Evolutionary conservation across 768 basidiomycete species (phyloP), one percentile per base, ranked within the genome.

Genomic region (Chiua virens): DNA sequence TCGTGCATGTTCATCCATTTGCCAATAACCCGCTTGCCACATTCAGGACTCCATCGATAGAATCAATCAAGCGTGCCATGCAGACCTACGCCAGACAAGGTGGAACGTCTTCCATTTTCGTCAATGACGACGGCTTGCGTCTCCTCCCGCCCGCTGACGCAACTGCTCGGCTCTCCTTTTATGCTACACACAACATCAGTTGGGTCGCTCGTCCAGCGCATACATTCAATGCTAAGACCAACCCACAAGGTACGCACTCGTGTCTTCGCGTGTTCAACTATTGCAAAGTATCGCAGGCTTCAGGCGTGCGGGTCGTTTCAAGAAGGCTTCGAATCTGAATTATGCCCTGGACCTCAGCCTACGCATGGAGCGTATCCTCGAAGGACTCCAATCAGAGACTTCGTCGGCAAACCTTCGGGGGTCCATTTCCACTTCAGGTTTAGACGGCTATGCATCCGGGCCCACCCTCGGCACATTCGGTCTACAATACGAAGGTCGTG

Each of bases 321-420:
- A 96, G 76, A 96, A 96, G 71, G 92, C 92, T 1, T 86, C 84
- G 15, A 96, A 96, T 70, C 85, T 95, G 86, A 96, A 95, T 65
- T 92, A 87, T 59, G 90, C 80, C 20, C 72, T 79, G 36, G 73
- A 71, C 35, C 56, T 79, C 2, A 75, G 74, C 5, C 62, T 78
- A 25, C 70, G 73, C 28, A 61, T 64, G 49, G 66, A 68, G 17
- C 61, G 68, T 35, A 54, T 66, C 22, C 64, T 69, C 17, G 68
- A 68, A 35, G 53, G 34, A 9, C 59, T 69, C 32, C 67, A 69
- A 42, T 67, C 67, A 2, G 57, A 63, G 23, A 57, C 59, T 0
- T 52, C 59, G 2, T 64, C 62, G 2, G 40, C 66, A 11, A 52
- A 68, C 37, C 18, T 47, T 23, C 56, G 63, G 5, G 54, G 56